Evolutionary conservation across 2,329 filamentous ascomycete species (phyloP), one percentile per base, ranked within the genome.

Genomic region (Botrytis porri): DNA sequence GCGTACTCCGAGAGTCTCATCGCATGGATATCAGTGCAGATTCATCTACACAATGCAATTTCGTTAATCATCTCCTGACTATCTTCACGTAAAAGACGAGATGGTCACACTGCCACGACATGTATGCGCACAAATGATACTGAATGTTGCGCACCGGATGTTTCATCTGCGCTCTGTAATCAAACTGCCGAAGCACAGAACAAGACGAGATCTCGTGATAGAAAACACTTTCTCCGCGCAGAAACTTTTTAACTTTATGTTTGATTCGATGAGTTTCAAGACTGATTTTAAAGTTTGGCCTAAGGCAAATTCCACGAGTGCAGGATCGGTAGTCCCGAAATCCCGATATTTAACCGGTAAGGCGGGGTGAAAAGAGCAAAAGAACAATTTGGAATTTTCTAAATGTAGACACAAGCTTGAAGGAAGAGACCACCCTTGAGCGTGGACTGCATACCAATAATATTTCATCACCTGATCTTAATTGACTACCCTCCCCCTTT

Each of bases 331-430:
- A n/a, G 7, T 9, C 18, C n/a, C 48, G 10, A 20, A 20, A 9
- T 1, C 12, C 65, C 65, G 65, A 57, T 32, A 43, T 41, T 69
- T 69, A 57, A 43, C 65, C 65, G 48, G 10, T 43, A 59, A 57
- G 65, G 65, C 65, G 65, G 65, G 65, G 65, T 41, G 45, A 39
- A 39, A 43, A 54, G 22, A n/a, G 25, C 25, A n/a, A 29, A 45
- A 67, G 65, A 57, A 69, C 65, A 41, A 59, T 41, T 57, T 69
- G 48, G 25, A 57, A 41, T 41, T 57, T 67, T 54, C 48, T 57
- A 41, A 54, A 41, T 32, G 65, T 41, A 54, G 63, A 67, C 48
- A 37, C 64, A 57, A 57, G 48, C 16, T 57, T 32, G 65, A 57
- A 57, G 45, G 57, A 57, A 54, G 35, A 37, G 51, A 54, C 48